Evolutionary conservation across 2,329 filamentous ascomycete genomes (phyloP).

Genomic region (Nemania sp.): DNA sequence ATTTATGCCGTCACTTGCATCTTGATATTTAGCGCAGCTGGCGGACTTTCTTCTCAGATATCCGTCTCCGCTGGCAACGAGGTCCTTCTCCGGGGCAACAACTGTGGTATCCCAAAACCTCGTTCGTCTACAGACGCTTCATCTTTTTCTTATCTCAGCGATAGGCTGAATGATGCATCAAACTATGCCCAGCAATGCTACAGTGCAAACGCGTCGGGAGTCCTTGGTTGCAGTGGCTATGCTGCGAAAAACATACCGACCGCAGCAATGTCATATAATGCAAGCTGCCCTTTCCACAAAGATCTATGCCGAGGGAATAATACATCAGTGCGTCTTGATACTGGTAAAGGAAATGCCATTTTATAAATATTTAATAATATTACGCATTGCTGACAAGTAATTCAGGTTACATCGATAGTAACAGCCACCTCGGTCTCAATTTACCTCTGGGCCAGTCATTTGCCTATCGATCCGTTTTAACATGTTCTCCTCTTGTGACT

Average conservation of each 20-base stretch:
- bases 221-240: neutral
- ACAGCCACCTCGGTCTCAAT: slow-evolving; percentile 2
- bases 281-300: neutral
- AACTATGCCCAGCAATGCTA: slow-evolving; percentile 23
- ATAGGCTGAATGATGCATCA: slow-evolving; percentile 3
- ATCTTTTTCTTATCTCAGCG: too few species aligned
- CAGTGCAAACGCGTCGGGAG: neutral
- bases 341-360: too few species aligned
- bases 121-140: too few species aligned
- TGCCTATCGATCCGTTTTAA: neutral
- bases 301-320: neutral
- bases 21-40: neutral
- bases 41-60: slow-evolving; percentile 6
- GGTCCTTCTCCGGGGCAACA: neutral
- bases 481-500: neutral
- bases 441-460: neutral
- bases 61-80: slow-evolving; percentile 1
- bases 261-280: too few species aligned
- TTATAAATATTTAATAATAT: too few species aligned
- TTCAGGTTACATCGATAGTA: slow-evolving; percentile 6
- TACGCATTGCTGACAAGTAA: neutral
- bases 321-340: neutral
- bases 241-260: neutral
- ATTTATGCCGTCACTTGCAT: neutral
- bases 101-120: neutral